These are phyloP conservation scores for Podospora appendiculata DNA, from an alignment of 495 filamentous ascomycete species.

Conservation along the genomic window DNA sequence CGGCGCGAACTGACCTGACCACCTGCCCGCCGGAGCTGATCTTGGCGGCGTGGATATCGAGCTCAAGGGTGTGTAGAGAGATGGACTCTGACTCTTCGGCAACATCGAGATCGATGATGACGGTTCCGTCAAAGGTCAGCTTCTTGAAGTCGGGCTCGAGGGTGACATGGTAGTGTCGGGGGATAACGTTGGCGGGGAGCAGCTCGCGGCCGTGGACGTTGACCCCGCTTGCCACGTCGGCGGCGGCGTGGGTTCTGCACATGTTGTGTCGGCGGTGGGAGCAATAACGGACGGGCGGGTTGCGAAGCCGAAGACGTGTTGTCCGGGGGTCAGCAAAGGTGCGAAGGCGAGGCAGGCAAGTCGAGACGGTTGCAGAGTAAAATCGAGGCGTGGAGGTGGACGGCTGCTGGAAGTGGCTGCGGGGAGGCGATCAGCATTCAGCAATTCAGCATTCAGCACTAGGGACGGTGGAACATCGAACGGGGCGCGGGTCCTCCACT, in stretches of 20 bases:
- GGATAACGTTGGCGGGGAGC: slow-evolving; percentile 56
- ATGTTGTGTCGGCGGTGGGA: slow-evolving; percentile 49
- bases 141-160: slow-evolving; percentile 66
- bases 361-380: slow-evolving; percentile 12
- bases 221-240: slow-evolving; percentile 35
- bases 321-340: slow-evolving; percentile 6
- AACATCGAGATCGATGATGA: slow-evolving; percentile 71
- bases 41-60: slow-evolving; percentile 72
- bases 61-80: slow-evolving; percentile 77
- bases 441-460: background rate
- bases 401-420: slow-evolving; percentile 13
- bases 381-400: slow-evolving; percentile 3
- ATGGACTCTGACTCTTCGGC: slow-evolving; percentile 78
- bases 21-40: slow-evolving; percentile 47
- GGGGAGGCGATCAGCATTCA: slow-evolving; percentile 13
- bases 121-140: slow-evolving; percentile 62
- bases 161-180: slow-evolving; percentile 62
- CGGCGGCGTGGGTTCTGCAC: slow-evolving; percentile 42
- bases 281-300: slow-evolving; percentile 33
- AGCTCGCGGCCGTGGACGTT: slow-evolving; percentile 48
- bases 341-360: slow-evolving; percentile 7
- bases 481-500: background rate
- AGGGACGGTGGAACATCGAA: background rate
- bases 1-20: slow-evolving; percentile 28
- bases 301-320: slow-evolving; percentile 16